phyloP scores from a whole-genome alignment of 225 moss, liverwort and hornwort genomes.

The Physcomitrium patens region DNA sequence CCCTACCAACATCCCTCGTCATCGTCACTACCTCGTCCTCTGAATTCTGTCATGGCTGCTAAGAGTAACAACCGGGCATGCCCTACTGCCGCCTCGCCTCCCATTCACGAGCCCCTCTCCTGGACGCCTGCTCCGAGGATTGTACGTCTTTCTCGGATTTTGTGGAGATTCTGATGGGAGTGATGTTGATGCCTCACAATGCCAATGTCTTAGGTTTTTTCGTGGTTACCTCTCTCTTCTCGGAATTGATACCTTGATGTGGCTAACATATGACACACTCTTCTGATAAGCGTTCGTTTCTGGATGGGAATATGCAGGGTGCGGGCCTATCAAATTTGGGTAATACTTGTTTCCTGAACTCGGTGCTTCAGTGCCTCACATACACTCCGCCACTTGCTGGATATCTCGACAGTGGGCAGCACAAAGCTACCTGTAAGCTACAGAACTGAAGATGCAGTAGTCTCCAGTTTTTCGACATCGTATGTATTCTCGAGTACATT shows the following conservation, averaged over 20 bases:
- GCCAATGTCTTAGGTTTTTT: not conserved
- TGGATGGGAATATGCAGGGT: conserved; percentile 55
- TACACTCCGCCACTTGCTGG: conserved; percentile 96
- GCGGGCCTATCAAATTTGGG: conserved; percentile 88
- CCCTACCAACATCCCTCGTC: conserved; percentile 14
- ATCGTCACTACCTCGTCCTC: conserved; percentile 26
- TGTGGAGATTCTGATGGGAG: not conserved
- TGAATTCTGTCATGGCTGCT: conserved; percentile 42
- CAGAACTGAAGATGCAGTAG: not conserved
- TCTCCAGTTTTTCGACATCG: not conserved
- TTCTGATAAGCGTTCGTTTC: not conserved
- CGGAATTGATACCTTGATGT: not conserved
- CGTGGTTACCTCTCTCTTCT: not conserved
- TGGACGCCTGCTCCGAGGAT: conserved; percentile 53
- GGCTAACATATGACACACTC: too few relatives aligned
- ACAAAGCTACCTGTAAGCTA: conserved; percentile 80
- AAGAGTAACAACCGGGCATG: conserved; percentile 36
- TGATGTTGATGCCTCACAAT: not conserved
- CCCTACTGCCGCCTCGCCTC: conserved; percentile 27
- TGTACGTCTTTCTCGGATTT: conserved; percentile 26
- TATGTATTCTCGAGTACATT: too few relatives aligned
- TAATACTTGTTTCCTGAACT: conserved; percentile 94
- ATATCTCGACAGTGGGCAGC: conserved; percentile 88
- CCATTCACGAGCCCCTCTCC: conserved; percentile 44
- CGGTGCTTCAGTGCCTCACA: conserved; percentile 91